Conservation (phyloP, 2,329 filamentous ascomycete species). For the Calycina herbarum region DNA sequence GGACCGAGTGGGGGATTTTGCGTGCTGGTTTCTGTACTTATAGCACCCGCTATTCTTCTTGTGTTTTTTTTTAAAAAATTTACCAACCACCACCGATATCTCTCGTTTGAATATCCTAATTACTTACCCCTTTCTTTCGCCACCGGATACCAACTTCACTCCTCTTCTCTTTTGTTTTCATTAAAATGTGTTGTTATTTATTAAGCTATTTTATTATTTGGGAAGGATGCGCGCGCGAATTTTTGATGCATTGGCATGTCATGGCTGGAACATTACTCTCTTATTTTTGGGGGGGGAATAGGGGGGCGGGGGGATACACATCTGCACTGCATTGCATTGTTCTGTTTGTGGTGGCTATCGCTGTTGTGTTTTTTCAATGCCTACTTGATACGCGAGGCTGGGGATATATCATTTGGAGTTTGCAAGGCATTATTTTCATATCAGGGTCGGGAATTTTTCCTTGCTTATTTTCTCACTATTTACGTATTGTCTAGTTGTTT, state of each 20-base stretch:
- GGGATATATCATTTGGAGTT: constrained; percentile 9
- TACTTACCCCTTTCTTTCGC: constrained; percentile 7
- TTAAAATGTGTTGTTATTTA: constrained; percentile 17
- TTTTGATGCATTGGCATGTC: constrained; percentile 27
- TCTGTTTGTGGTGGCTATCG: background rate
- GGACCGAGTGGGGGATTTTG: constrained; percentile 34
- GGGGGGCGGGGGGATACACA: constrained; percentile 25
- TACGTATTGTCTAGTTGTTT: background rate
- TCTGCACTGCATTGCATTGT: constrained; percentile 28
- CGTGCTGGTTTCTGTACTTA: constrained; percentile 33
- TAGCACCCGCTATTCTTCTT: constrained; percentile 13
- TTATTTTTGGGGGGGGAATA: background rate
- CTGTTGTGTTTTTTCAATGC: background rate
- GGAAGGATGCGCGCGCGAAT: constrained; percentile 16
- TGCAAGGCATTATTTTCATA: background rate
- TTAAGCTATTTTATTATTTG: constrained; percentile 5
- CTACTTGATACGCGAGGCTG: background rate
- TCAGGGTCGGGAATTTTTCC: background rate
- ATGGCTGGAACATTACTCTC: constrained; percentile 22
- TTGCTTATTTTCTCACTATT: background rate
- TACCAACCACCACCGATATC: constrained; percentile 16
- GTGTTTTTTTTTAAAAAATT: constrained; percentile 3
- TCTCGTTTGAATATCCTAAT: constrained; percentile 10
- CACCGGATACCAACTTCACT: background rate
- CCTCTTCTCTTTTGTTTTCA: constrained; percentile 4